Percentiles rank a stretch among this genome's conserved stretches.
These are phyloP conservation scores for Nosema muscidifuracis DNA, from an alignment of 371 early-diverging fungal species.

Conservation along the genomic window DNA sequence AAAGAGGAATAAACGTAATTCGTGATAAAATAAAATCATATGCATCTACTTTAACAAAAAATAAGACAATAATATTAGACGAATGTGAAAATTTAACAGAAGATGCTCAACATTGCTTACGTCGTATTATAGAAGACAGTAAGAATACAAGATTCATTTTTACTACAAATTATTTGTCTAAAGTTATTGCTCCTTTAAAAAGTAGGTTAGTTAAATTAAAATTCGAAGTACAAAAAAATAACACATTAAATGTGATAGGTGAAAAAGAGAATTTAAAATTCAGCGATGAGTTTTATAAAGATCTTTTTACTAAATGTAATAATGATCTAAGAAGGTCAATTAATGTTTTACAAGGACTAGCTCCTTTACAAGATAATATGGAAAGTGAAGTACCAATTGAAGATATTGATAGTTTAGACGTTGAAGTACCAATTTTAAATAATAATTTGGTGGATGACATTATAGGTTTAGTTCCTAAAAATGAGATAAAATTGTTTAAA, in stretches of 20 bases:
- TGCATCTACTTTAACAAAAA: conserved; percentile 49
- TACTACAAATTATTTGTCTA: conserved; percentile 66
- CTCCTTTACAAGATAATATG: conserved; percentile 8
- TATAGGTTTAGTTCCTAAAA: conserved; percentile 50
- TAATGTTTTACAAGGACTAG: conserved; percentile 59
- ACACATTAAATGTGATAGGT: conserved; percentile 45
- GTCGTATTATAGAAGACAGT: conserved; percentile 62
- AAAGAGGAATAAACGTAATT: conserved; percentile 61
- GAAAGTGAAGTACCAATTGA: not conserved
- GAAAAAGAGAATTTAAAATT: conserved; percentile 44
- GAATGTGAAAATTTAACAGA: conserved; percentile 63
- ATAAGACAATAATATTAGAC: conserved; percentile 62
- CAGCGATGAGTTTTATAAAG: conserved; percentile 18
- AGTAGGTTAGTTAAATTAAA: conserved; percentile 57
- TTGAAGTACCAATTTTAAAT: not conserved
- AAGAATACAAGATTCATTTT: conserved; percentile 62
- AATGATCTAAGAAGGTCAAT: conserved; percentile 58
- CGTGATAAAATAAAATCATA: conserved; percentile 68
- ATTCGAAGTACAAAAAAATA: conserved; percentile 26
- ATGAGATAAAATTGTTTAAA: conserved; percentile 39
- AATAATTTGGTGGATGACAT: conserved; percentile 46
- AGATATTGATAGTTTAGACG: not conserved
- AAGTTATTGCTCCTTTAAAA: conserved; percentile 61
- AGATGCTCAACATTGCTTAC: conserved; percentile 63
- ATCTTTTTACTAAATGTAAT: conserved; percentile 45